A percentile compares a stretch with the other conserved stretches of the same genome.
These are phyloP conservation scores for Pouteria campechiana DNA, from an alignment of 179 eudicot genomes.

Conservation along the genomic window DNA sequence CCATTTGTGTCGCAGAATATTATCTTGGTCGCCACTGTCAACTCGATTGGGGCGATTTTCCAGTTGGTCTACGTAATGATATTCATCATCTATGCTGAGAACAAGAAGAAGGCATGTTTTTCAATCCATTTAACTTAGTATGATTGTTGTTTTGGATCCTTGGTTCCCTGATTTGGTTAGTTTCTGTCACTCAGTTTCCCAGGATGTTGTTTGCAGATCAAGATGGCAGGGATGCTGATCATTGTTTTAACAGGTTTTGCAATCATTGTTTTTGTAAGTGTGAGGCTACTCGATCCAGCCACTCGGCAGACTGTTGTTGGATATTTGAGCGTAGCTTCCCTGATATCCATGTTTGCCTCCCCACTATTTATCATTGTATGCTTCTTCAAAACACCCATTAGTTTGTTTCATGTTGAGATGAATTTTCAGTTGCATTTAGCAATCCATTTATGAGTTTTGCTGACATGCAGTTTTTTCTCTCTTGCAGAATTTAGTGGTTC, in stretches of 20 bases:
- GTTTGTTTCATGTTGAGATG: too few relatives aligned
- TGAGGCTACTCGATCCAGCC: conserved; percentile 33
- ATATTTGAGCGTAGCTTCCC: conserved; percentile 47
- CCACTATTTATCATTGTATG: conserved; percentile 72
- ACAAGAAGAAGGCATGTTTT: conserved; percentile 37
- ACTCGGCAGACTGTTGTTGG: conserved; percentile 59
- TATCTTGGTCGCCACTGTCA: conserved; percentile 56
- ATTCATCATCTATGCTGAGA: conserved; percentile 56
- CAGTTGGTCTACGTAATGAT: conserved; percentile 50
- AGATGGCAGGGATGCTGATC: conserved; percentile 50
- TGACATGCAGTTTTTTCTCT: conserved; percentile 1
- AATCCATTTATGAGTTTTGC: too few relatives aligned
- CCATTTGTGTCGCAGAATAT: conserved; percentile 58
- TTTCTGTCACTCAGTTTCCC: not conserved
- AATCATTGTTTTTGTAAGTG: conserved; percentile 26
- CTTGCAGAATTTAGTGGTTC: conserved; percentile 67
- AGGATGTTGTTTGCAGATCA: conserved; percentile 29
- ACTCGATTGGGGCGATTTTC: conserved; percentile 69
- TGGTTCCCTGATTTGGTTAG: not conserved
- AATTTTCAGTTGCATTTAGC: too few relatives aligned
- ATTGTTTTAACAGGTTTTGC: conserved; percentile 35
- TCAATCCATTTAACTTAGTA: not conserved
- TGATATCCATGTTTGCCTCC: conserved; percentile 85
- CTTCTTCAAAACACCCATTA: not conserved
- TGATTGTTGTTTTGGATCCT: not conserved